phyloP scores from a whole-genome alignment of 1,284 basidiomycete genomes.

The Volvariella volvacea region DNA sequence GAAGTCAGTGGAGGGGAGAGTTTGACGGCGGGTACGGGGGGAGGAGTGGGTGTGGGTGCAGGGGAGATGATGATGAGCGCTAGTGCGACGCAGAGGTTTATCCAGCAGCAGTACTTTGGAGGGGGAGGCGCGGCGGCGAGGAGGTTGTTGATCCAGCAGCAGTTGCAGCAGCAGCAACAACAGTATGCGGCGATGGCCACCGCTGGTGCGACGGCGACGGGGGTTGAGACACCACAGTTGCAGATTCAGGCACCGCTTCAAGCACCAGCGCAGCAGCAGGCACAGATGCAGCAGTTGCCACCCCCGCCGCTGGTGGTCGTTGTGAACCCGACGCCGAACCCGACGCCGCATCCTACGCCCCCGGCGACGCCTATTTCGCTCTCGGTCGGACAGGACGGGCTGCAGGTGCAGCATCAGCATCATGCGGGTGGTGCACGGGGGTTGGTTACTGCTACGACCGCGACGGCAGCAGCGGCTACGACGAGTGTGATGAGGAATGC shows the following conservation, averaged over 20 bases:
- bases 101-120: too few relatives aligned
- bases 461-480: not conserved
- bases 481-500: constrained; percentile 6
- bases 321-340: constrained; percentile 31
- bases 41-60: too few relatives aligned
- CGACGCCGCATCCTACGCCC: constrained; percentile 32
- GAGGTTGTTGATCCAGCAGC: too few relatives aligned
- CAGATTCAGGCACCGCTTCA: not conserved
- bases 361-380: constrained; percentile 23
- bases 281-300: constrained; percentile 7
- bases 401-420: too few relatives aligned
- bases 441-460: not conserved
- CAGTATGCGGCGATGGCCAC: constrained; percentile 5
- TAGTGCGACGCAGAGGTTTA: too few relatives aligned
- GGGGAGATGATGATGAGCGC: too few relatives aligned
- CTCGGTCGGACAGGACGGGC: not conserved
- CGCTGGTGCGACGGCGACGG: not conserved
- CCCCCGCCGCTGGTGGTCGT: constrained; percentile 25
- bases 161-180: too few relatives aligned
- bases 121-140: too few relatives aligned
- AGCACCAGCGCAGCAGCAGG: constrained; percentile 12
- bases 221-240: too few relatives aligned
- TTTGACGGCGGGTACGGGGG: too few relatives aligned
- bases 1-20: too few relatives aligned
- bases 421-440: too few relatives aligned